Percentiles rank a stretch among this genome's conserved stretches.
Evolutionary conservation across 2,329 filamentous ascomycete genomes (phyloP).

Genomic region (Aspergillus jensenii): DNA sequence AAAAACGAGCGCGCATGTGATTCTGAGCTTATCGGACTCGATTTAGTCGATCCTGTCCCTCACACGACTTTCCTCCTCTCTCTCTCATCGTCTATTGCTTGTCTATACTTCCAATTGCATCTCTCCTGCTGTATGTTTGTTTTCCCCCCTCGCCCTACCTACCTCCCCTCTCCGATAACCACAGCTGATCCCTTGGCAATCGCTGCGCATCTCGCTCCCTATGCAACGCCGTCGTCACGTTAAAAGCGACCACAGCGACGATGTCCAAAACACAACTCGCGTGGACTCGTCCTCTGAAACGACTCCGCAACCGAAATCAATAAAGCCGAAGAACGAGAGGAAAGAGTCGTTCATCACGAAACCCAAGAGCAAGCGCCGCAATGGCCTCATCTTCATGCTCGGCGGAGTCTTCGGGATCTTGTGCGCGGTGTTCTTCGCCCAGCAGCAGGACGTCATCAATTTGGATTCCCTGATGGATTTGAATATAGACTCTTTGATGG

Average conservation of each 20-base stretch:
- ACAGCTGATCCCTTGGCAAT: not conserved
- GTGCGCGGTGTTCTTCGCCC: constrained; percentile 86
- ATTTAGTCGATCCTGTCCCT: not conserved
- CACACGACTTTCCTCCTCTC: not conserved
- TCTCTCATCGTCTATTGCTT: not conserved
- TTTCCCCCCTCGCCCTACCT: not conserved
- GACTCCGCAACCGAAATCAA: not conserved
- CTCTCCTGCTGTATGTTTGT: not conserved
- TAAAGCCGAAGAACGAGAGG: not conserved
- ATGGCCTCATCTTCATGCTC: constrained; percentile 79
- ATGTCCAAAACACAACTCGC: constrained; percentile 24
- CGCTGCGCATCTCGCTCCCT: constrained; percentile 14
- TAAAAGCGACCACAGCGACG: constrained; percentile 31
- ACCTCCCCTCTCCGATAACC: not conserved
- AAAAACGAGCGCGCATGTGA: not conserved
- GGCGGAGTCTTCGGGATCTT: constrained; percentile 88
- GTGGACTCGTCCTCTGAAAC: constrained; percentile 15
- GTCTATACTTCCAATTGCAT: not conserved
- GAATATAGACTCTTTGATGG: constrained; percentile 81
- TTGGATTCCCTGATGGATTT: constrained; percentile 69
- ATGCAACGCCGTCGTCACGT: constrained; percentile 45
- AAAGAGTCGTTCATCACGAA: constrained; percentile 33
- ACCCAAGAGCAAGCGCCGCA: constrained; percentile 66
- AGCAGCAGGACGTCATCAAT: constrained; percentile 84
- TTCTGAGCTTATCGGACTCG: not conserved